Evolutionary conservation across 2,329 filamentous ascomycete species (phyloP), one percentile per base, ranked within the genome.

Genomic region (Trematosphaeria pertusa): DNA sequence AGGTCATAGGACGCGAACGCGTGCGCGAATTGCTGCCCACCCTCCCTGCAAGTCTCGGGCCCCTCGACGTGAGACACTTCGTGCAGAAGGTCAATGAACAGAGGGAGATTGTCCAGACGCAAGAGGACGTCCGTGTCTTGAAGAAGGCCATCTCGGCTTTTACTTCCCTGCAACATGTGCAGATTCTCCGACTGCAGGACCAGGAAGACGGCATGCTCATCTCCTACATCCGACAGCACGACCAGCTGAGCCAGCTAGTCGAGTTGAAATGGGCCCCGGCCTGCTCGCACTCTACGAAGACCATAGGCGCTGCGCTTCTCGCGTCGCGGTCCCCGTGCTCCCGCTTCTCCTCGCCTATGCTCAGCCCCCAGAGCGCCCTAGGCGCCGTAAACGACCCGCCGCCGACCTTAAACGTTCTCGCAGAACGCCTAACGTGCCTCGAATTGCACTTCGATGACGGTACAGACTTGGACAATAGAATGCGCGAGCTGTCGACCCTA

Each of bases 391-490:
- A 73, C 26, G 71, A 75, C 7, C 77, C 78, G 1, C 73, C 78
- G 3, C 68, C 71, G 9, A 77, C 74, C 1, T 69, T 86, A 19
- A 71, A 76, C 2, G 73, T 74, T 2, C 70, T 86, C 28, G 83
- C 81, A 4, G 74, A 75, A 49, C 77, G 81, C n/a, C 69, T 87
- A 32, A 83, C 80, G 10, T 83, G 82, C 58, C 71, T 88, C 14
- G 84, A 87, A 54, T 68, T 88, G 18, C 84, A 85, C 56, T 86
- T 87, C 56, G 82, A 84, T 52, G 81, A 84, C 37, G 75, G 76
- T 18, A 71, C 71, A 3, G 78, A 85, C 56, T 73, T 87, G 12
- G 81, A 84, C 51, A 71, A 75, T 21, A 80, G 80, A 46, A 84
- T 87, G 73, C 71, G 73, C 15, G 77, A 81, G 48, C 72, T 88